These are phyloP conservation scores for Cynara cardunculus DNA, from an alignment of 129 eudicot genomes.

Conservation along the genomic window DNA sequence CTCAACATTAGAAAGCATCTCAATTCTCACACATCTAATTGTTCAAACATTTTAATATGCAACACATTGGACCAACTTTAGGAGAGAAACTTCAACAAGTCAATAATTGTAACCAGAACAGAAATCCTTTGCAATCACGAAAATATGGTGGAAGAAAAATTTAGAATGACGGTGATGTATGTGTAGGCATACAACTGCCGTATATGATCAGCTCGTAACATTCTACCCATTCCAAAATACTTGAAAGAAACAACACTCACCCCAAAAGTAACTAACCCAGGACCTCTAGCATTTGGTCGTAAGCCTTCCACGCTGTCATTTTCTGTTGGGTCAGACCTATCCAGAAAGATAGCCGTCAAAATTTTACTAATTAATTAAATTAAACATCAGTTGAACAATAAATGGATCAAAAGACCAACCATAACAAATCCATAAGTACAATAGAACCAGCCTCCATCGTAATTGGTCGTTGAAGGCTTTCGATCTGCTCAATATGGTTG, in stretches of 20 bases:
- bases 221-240: not conserved
- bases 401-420: constrained; percentile 46
- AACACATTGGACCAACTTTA: not conserved
- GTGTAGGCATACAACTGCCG: not conserved
- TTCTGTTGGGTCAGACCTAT: constrained; percentile 98
- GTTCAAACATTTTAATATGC: not conserved
- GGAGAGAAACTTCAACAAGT: not conserved
- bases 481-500: constrained; percentile 90
- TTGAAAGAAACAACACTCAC: constrained; percentile 43
- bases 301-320: constrained; percentile 98
- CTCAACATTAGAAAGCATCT: not conserved
- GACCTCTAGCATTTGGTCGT: constrained; percentile 99
- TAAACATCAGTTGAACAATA: not conserved
- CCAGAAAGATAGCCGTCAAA: constrained; percentile 7
- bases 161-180: no score
- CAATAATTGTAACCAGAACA: not conserved
- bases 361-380: not conserved
- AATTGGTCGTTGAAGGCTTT: constrained; percentile 90
- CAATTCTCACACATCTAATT: not conserved
- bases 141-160: no score
- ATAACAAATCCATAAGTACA: constrained; percentile 93
- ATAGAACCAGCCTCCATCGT: constrained; percentile 98
- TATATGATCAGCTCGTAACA: not conserved
- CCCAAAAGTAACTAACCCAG: constrained; percentile 99
- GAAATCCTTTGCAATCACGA: not conserved